Percentiles rank a stretch among this genome's conserved stretches.
phyloP scores from a whole-genome alignment of 2,329 filamentous ascomycete species.

The Hortaea sp. region DNA sequence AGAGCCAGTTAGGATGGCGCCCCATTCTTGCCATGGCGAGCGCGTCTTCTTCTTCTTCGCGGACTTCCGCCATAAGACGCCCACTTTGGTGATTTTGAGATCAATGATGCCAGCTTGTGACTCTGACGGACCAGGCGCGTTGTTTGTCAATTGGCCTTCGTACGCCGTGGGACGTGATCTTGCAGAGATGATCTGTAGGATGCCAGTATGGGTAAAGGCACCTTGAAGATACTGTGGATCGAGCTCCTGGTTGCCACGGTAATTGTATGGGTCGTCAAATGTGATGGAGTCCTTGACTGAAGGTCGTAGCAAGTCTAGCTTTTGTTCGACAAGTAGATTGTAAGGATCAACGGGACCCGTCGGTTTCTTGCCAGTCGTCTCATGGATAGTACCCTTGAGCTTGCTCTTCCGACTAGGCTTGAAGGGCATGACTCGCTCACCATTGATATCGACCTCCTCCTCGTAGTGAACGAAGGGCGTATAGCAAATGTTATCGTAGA shows the following conservation, averaged over 20 bases:
- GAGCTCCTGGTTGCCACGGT: slow-evolving; percentile 65
- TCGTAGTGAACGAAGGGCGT: slow-evolving; percentile 98
- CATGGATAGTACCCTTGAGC: slow-evolving; percentile 54
- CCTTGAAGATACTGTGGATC: slow-evolving; percentile 76
- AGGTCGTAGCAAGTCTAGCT: slow-evolving; percentile 71
- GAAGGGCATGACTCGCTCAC: slow-evolving; percentile 59
- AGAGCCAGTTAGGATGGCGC: slow-evolving; percentile 88
- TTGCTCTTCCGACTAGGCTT: slow-evolving; percentile 59
- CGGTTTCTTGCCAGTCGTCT: slow-evolving; percentile 63
- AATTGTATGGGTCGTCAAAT: slow-evolving; percentile 83
- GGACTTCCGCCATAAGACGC: slow-evolving; percentile 88
- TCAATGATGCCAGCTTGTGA: slow-evolving; percentile 89
- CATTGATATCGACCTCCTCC: slow-evolving; percentile 75
- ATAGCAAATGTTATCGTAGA: slow-evolving; percentile 98
- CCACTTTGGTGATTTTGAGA: slow-evolving; percentile 95
- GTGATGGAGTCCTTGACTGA: slow-evolving; percentile 86
- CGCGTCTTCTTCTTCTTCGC: slow-evolving; percentile 87
- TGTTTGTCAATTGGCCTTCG: slow-evolving; percentile 54
- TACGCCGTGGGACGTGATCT: slow-evolving; percentile 91
- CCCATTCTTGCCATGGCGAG: slow-evolving; percentile 98
- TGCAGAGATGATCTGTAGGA: slow-evolving; percentile 89
- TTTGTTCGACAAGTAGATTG: slow-evolving; percentile 82
- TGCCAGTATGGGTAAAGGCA: slow-evolving; percentile 82
- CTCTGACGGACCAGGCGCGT: slow-evolving; percentile 51
- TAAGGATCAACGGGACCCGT: slow-evolving; percentile 68